Base-by-base conservation (phyloP, 2,329 filamentous ascomycete genomes). In the Ceratocystis colombiana region DNA sequence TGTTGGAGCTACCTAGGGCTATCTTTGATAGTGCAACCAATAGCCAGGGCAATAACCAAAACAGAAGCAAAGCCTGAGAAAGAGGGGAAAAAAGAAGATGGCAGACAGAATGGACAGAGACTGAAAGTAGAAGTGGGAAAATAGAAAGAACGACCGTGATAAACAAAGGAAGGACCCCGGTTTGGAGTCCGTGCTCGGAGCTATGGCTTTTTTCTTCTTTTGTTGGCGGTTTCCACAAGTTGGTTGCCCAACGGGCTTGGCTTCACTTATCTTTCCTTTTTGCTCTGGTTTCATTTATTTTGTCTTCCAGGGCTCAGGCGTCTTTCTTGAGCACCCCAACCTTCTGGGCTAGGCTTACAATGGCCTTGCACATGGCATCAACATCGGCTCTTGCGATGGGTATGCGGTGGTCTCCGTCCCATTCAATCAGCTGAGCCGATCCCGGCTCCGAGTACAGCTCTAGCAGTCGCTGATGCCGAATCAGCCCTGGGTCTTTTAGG, bases 321-420 rank as follows among this genome's bases (percentile, higher is more conserved):
- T 59, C 20, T 59, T 59, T 59, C n/a, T 28, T 33, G 22, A 64
- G 30, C 10, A 64, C 62, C 28, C 66, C 66, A 5, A 61, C 12
- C 28, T 66, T 67, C 55, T 66, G 76, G 3, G 81, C 81, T 46
- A 84, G 72, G 28, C 78, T 75, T 45, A 84, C 73, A 37, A 86
- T 81, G 61, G 79, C 77, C 10, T 77, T 74, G 10, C 82, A 77
- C 10, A 88, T 76, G 8, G 74, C 77, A 62, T 82, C 77, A 2
- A 91, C 86, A 73, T 91, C 88, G 37, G 74, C 76, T 25, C 76
- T 77, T 77, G 88, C 88, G 68, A 92, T 80, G 1, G 88, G 87
- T 62, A 93, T 77, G 5, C 88, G 77, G 73, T 93, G 89, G 1
- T 79, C 80, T 0, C 87, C 88, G 67, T 89, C 81, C 89, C 88